Evolutionary conservation across 352 stramenopile genomes (phyloP).

Genomic region (Pythium coloratum): DNA sequence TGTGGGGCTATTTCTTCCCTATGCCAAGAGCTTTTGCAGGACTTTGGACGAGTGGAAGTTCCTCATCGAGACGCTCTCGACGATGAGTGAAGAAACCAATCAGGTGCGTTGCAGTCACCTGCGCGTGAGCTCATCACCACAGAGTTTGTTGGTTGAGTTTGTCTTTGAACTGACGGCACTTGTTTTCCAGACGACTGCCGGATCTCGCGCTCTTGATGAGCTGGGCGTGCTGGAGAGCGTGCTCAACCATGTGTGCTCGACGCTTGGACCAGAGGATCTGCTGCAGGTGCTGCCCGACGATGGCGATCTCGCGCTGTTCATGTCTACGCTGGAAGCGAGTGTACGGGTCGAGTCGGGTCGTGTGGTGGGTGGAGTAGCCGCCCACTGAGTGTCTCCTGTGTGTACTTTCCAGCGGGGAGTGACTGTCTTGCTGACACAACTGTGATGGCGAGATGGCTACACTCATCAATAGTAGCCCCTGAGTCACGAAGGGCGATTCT

Average conservation of each 20-base stretch:
- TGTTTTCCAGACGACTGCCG: slow-evolving; percentile 14
- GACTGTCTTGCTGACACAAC: neutral
- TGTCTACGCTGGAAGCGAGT: slow-evolving; percentile 70
- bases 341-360: slow-evolving; percentile 47
- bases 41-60: slow-evolving; percentile 78
- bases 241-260: slow-evolving; percentile 68
- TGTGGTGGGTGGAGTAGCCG: slow-evolving; percentile 25
- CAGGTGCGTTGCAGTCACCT: slow-evolving; percentile 30
- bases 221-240: slow-evolving; percentile 57
- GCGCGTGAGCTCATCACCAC: too few relatives aligned
- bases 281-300: slow-evolving; percentile 80
- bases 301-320: slow-evolving; percentile 70
- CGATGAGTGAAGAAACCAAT: slow-evolving; percentile 34
- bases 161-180: neutral
- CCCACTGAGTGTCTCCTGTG: neutral
- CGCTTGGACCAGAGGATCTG: slow-evolving; percentile 71
- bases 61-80: slow-evolving; percentile 64
- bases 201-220: slow-evolving; percentile 28
- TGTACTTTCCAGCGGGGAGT: neutral
- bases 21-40: slow-evolving; percentile 65
- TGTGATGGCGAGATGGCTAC: slow-evolving; percentile 4
- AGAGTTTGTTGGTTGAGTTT: neutral
- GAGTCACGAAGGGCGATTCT: neutral
- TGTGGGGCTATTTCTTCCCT: slow-evolving; percentile 69
- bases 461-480: neutral